phyloP scores from a whole-genome alignment of 805 yeast species.

The Lipomyces orientalis region DNA sequence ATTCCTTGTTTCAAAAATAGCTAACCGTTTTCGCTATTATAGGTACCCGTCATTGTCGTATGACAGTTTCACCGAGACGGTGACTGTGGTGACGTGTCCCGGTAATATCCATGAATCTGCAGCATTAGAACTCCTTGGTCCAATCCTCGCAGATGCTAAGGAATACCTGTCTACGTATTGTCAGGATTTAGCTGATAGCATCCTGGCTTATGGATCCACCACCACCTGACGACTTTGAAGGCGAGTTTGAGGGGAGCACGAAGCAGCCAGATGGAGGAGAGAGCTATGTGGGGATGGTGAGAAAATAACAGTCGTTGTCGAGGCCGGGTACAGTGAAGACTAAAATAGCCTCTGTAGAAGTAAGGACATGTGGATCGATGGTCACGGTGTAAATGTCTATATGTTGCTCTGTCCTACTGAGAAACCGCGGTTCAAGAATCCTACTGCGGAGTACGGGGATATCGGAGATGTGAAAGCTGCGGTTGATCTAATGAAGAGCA shows the following conservation, averaged over 20 bases:
- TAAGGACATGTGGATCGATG: conserved; percentile 5
- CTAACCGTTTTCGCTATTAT: not conserved
- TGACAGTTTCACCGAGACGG: not conserved
- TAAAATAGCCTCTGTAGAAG: not conserved
- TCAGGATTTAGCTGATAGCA: too few species aligned
- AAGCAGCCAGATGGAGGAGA: too few species aligned
- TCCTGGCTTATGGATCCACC: not conserved
- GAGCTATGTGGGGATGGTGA: not conserved
- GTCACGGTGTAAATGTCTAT: not conserved
- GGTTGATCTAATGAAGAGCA: too few species aligned
- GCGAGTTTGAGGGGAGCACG: too few species aligned
- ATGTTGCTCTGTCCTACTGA: too few species aligned
- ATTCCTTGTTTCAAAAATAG: too few species aligned
- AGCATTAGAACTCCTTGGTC: not conserved
- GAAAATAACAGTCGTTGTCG: not conserved
- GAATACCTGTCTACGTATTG: too few species aligned
- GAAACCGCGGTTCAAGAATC: too few species aligned
- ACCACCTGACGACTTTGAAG: not conserved
- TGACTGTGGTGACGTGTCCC: conserved; percentile 1
- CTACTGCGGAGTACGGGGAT: too few species aligned
- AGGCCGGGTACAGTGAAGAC: not conserved
- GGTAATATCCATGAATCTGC: too few species aligned
- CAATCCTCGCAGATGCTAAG: not conserved
- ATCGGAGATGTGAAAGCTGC: too few species aligned
- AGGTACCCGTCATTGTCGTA: not conserved